Conservation (phyloP, 2,329 filamentous ascomycete genomes). For the Sphaerulina musiva region DNA sequence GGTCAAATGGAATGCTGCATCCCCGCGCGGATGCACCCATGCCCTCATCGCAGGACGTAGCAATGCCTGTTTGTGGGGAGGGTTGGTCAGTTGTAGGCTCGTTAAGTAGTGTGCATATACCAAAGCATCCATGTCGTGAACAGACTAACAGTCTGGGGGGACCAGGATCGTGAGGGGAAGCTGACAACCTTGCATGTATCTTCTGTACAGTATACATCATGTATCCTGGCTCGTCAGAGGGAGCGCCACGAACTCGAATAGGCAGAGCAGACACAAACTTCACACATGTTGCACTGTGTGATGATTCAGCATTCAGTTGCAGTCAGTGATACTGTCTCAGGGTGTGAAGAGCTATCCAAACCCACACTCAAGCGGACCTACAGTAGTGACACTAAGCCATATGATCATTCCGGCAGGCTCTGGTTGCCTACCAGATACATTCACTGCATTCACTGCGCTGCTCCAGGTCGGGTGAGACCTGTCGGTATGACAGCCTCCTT, state of each 20-base stretch:
- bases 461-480: too few relatives aligned
- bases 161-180: slow-evolving; percentile 14
- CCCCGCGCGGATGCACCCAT: slow-evolving; percentile 5
- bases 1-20: slow-evolving; percentile 10
- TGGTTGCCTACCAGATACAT: too few relatives aligned
- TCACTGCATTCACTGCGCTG: too few relatives aligned
- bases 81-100: background rate
- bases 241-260: background rate
- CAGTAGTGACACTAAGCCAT: too few relatives aligned
- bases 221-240: background rate
- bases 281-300: too few relatives aligned
- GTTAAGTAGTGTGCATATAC: background rate
- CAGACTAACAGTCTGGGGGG: background rate
- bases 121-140: slow-evolving; percentile 4
- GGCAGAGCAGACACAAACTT: background rate
- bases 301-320: background rate
- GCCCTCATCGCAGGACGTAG: background rate
- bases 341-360: too few relatives aligned
- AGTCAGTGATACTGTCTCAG: too few relatives aligned
- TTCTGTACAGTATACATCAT: too few relatives aligned
- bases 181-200: slow-evolving; percentile 9
- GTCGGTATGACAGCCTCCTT: too few relatives aligned
- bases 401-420: too few relatives aligned
- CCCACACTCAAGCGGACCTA: too few relatives aligned
- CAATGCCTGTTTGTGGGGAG: slow-evolving; percentile 6